Conservation (phyloP, 176 grass and related monocot genomes). For the Oryza brachyantha region DNA sequence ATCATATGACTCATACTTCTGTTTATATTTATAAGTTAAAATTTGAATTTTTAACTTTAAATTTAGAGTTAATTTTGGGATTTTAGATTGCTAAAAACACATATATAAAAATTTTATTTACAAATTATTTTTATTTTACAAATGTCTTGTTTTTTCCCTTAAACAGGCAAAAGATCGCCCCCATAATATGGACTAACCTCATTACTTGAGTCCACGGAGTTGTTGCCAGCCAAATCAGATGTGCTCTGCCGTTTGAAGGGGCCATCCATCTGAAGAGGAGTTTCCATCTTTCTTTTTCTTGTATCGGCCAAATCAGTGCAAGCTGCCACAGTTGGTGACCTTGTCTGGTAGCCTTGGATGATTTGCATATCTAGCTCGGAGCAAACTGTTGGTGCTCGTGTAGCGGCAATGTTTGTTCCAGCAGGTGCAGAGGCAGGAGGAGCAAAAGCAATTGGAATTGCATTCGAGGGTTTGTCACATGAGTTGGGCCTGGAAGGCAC, state of each 20-base stretch:
- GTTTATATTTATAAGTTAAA: no score
- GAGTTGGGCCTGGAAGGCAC: neutral
- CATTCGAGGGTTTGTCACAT: neutral
- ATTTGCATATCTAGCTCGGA: neutral
- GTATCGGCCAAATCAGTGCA: neutral
- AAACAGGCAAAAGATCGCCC: no score
- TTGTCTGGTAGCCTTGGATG: neutral
- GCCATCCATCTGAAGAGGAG: neutral
- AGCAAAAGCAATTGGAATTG: conserved; percentile 6
- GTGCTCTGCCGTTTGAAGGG: neutral
- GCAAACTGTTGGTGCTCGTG: neutral
- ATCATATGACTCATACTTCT: no score
- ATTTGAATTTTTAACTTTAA: no score
- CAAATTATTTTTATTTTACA: no score
- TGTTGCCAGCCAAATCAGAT: neutral
- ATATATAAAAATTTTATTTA: no score
- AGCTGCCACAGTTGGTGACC: neutral
- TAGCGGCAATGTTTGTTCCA: neutral
- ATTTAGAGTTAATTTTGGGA: no score
- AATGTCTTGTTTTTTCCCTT: no score
- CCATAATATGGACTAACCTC: conserved; percentile 27
- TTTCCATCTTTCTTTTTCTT: conserved; percentile 20
- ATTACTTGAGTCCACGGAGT: neutral
- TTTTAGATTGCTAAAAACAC: no score
- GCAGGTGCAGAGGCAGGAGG: neutral